Base-by-base conservation (phyloP, 768 basidiomycete genomes). In the Leccinum longicurvipes region DNA sequence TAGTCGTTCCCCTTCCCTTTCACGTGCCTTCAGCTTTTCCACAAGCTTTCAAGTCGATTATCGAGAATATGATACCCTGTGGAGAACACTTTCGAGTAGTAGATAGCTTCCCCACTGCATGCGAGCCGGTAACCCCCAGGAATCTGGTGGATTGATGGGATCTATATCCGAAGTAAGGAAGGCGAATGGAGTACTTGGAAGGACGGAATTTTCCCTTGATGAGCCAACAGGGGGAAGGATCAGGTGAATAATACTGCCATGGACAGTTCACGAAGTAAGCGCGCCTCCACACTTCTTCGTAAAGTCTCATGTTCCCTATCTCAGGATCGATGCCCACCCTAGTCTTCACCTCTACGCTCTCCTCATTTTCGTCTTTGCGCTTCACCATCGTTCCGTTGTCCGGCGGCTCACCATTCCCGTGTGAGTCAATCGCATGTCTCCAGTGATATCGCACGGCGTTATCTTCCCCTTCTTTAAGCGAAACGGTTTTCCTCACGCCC, bases 241-340 rank as follows among this genome's bases (percentile, higher is more conserved):
- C 8, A 46, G 32, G 28, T 56, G 23, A 54, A 34, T 28, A 48
- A 10, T 23, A 14, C 25, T 14, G 7, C 10, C 23, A 21, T 19
- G 1, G n/a, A 24, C 24, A 7, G 8, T 48, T 27, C 3, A 21
- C 10, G 19, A 34, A 25, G 17, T 29, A 42, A 44, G 29, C 59
- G 45, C 50, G 68, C 67, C 47, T 55, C 60, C 62, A 63, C 15
- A 61, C 50, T 17, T 68, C 66, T 52, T 66, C 59, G 39, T 61
- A 68, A 17, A 48, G 29, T 10, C 50, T 56, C 17, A 55, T 32
- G 36, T 51, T 41, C 9, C 65, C 65, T 19, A 60, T 62, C 31
- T 57, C 31, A 0, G 58, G 67, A 39, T 56, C 54, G 4, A 58
- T 1, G 29, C 59, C 56, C 15, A 58, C 27, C 25, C 58, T 62